Conservation (phyloP, 2,329 filamentous ascomycete species). For the Knoxdaviesia proteae region DNA sequence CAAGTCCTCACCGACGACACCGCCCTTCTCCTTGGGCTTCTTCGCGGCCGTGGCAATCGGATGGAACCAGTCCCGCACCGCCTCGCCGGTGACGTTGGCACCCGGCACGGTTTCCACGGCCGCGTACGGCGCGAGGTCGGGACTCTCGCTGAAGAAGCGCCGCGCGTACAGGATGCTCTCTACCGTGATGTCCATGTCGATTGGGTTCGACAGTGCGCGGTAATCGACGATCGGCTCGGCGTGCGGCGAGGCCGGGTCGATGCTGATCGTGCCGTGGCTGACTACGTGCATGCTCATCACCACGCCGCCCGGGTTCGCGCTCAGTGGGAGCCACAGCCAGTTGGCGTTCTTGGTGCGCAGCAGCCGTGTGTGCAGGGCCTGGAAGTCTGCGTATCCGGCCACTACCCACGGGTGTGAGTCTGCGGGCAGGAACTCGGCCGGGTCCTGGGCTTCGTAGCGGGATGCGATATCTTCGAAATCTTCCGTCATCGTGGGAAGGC, state of each 20-base stretch:
- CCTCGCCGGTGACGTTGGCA: slow-evolving; percentile 4
- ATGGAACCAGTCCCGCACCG: slow-evolving; percentile 5
- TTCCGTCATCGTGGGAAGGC: slow-evolving; percentile 7
- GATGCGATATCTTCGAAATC: slow-evolving; percentile 7
- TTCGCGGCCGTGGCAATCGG: slow-evolving; percentile 4
- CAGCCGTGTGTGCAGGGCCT: slow-evolving; percentile 7
- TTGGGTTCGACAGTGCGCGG: slow-evolving; percentile 9
- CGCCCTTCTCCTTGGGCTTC: slow-evolving; percentile 6
- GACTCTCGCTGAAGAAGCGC: not conserved
- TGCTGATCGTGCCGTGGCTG: slow-evolving; percentile 12
- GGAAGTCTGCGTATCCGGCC: slow-evolving; percentile 7
- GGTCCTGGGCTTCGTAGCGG: slow-evolving; percentile 8
- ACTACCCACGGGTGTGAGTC: slow-evolving; percentile 6
- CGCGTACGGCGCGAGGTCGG: slow-evolving; percentile 1
- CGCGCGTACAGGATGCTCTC: slow-evolving; percentile 10
- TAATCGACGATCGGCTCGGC: slow-evolving; percentile 11
- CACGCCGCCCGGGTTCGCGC: slow-evolving; percentile 1
- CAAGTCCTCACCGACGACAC: slow-evolving; percentile 6
- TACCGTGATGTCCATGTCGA: slow-evolving; percentile 10
- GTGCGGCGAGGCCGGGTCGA: slow-evolving; percentile 12
- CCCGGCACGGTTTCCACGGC: slow-evolving; percentile 4
- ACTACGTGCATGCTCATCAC: slow-evolving; percentile 6
- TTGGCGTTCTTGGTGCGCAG: slow-evolving; percentile 6
- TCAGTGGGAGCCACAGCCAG: slow-evolving; percentile 6
- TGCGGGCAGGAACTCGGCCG: slow-evolving; percentile 6